phyloP scores from a whole-genome alignment of 179 eudicot genomes.

The Silene coronaria region DNA sequence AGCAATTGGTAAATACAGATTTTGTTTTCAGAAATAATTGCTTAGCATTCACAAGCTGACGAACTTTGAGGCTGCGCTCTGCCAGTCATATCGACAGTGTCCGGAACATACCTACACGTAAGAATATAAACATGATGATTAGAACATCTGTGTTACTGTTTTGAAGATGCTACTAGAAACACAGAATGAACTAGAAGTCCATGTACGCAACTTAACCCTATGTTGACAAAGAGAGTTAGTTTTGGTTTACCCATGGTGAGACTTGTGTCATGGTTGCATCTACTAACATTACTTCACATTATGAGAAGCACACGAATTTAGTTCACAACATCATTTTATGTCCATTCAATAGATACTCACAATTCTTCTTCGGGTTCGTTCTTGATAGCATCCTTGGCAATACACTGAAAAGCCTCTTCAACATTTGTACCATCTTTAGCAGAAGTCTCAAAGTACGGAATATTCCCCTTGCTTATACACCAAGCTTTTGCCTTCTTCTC shows the following conservation, averaged over 20 bases:
- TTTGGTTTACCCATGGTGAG: background rate
- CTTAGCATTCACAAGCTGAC: constrained; percentile 41
- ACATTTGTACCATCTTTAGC: constrained; percentile 72
- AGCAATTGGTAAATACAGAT: background rate
- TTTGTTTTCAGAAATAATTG: constrained; percentile 2
- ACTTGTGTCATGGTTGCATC: background rate
- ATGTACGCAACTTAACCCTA: no score
- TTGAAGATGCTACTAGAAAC: background rate
- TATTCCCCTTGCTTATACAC: constrained; percentile 58
- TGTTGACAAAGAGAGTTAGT: background rate
- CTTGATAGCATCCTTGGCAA: constrained; percentile 57
- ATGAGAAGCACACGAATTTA: background rate
- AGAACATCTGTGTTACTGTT: constrained; percentile 1
- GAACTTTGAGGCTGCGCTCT: constrained; percentile 33
- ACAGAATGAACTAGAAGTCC: no score
- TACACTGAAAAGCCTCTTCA: constrained; percentile 64
- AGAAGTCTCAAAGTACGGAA: constrained; percentile 66
- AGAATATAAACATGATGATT: background rate
- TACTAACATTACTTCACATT: background rate
- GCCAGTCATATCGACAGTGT: constrained; percentile 39
- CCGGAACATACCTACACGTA: constrained; percentile 38
- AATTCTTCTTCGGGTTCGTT: constrained; percentile 66
- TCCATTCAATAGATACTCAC: constrained; percentile 36
- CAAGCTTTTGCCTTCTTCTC: constrained; percentile 66
- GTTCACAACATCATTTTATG: background rate